phyloP scores from a whole-genome alignment of 257 asterid species.

The Misopates orontium region DNA sequence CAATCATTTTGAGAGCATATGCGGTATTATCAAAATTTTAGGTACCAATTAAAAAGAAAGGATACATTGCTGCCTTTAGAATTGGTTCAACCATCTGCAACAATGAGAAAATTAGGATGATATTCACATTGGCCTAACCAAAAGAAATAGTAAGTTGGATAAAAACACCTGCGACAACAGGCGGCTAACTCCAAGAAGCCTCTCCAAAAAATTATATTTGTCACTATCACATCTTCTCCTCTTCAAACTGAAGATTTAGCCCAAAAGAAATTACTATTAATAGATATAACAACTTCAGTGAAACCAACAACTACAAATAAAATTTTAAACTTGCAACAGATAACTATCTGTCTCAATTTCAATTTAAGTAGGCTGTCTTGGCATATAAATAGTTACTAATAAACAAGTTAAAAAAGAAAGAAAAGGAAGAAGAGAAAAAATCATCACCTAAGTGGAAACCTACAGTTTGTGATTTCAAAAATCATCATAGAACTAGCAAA shows the following conservation, averaged over 20 bases:
- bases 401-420: background rate
- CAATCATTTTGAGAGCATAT: conserved; percentile 4
- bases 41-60: conserved; percentile 34
- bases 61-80: conserved; percentile 87
- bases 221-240: conserved; percentile 53
- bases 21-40: background rate
- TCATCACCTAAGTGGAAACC: background rate
- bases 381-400: background rate
- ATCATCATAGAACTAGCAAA: background rate
- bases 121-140: conserved; percentile 7
- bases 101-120: conserved; percentile 19
- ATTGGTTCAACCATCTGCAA: conserved; percentile 90
- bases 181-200: conserved; percentile 78
- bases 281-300: background rate
- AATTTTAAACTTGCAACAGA: background rate
- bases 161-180: conserved; percentile 54
- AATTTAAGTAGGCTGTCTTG: background rate
- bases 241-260: conserved; percentile 62
- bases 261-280: background rate
- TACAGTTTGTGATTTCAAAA: background rate
- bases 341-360: background rate
- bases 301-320: background rate
- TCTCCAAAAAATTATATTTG: conserved; percentile 73
- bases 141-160: conserved; percentile 3
- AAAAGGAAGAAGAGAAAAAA: background rate